Conservation (phyloP, 2,329 filamentous ascomycete species). For the Xylariaceae sp. region DNA sequence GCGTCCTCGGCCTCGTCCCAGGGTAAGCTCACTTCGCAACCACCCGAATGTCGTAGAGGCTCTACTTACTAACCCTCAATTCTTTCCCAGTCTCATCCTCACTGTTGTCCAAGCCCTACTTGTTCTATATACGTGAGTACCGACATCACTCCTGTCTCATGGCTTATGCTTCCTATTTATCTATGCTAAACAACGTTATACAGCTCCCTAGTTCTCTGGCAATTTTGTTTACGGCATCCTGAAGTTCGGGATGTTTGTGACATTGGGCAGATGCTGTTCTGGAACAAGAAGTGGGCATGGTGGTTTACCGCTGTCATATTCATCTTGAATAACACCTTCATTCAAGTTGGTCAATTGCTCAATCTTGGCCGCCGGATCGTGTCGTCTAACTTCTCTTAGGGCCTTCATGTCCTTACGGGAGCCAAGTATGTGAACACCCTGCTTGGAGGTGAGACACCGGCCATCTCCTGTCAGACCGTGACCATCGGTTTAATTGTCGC, state of each 20-base stretch:
- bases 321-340: constrained; percentile 88
- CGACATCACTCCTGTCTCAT: not conserved
- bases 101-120: constrained; percentile 71
- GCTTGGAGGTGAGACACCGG: constrained; percentile 55
- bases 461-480: constrained; percentile 66
- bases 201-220: constrained; percentile 38
- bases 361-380: not conserved
- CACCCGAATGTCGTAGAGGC: constrained; percentile 10
- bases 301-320: constrained; percentile 77
- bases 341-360: constrained; percentile 48
- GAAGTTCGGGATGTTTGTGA: constrained; percentile 91
- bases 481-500: constrained; percentile 70
- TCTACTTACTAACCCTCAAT: constrained; percentile 14
- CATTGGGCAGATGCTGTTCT: constrained; percentile 92
- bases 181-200: not conserved
- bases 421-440: constrained; percentile 90
- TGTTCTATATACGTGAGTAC: constrained; percentile 75
- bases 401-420: constrained; percentile 75
- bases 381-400: constrained; percentile 37
- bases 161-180: not conserved
- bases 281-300: constrained; percentile 70
- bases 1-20: constrained; percentile 77
- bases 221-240: constrained; percentile 85
- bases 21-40: constrained; percentile 40
- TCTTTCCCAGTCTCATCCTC: constrained; percentile 55